Percentiles rank a stretch among this genome's conserved stretches.
Evolutionary conservation across 2,329 filamentous ascomycete genomes (phyloP).

Genomic region (Dactylellina leptospora): DNA sequence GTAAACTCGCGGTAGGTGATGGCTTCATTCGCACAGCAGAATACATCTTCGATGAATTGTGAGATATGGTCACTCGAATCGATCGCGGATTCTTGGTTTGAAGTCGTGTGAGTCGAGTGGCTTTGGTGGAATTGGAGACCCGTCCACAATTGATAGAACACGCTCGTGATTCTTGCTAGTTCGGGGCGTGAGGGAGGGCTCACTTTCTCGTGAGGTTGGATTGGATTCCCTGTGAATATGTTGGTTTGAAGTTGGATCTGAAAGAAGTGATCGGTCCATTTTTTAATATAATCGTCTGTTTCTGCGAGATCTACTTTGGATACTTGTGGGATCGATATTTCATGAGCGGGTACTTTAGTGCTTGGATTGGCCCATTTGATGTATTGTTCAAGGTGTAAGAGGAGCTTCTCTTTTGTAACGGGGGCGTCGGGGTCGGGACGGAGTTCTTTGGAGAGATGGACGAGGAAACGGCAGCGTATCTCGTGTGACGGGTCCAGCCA

Average conservation of each 20-base stretch:
- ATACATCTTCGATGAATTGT: background rate
- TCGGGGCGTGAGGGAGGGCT: constrained; percentile 1
- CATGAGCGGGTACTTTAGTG: background rate
- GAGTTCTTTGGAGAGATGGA: constrained; percentile 10
- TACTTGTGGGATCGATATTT: constrained; percentile 2
- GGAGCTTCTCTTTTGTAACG: background rate
- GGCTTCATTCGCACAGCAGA: background rate
- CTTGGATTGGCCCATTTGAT: constrained; percentile 15
- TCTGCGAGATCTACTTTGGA: background rate
- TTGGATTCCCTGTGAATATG: no score
- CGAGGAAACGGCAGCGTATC: constrained; percentile 16
- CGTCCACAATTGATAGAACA: constrained; percentile 15
- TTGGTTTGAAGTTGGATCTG: no score
- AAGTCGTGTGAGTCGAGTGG: no score
- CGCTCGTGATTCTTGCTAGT: background rate
- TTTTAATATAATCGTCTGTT: constrained; percentile 4
- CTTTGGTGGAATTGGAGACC: no score
- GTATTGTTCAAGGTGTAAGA: constrained; percentile 3
- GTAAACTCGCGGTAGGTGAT: background rate
- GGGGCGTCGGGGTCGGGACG: background rate
- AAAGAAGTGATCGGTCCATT: constrained; percentile 5
- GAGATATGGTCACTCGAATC: background rate
- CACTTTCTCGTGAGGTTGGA: no score
- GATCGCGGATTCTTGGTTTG: no score
- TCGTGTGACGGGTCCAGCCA: constrained; percentile 6